Evolutionary conservation across 805 yeast species (phyloP).

Genomic region (Yamadazyma ubonensis): DNA sequence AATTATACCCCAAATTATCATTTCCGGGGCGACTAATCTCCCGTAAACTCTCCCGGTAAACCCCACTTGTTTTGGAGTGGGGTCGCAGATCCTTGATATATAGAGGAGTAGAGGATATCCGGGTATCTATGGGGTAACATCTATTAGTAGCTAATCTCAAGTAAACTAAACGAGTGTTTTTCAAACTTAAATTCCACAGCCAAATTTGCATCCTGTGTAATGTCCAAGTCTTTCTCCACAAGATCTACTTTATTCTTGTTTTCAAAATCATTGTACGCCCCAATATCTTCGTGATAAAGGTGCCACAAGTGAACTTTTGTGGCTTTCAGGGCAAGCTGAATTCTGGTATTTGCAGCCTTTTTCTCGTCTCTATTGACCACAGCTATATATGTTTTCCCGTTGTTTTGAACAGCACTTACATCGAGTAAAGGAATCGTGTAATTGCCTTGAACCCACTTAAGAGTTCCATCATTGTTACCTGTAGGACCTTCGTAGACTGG

Average conservation of each 20-base stretch:
- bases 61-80: too few relatives aligned
- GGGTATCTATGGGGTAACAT: not conserved
- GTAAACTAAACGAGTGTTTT: conserved; percentile 21
- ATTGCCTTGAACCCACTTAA: conserved; percentile 21
- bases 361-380: conserved; percentile 26
- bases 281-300: conserved; percentile 27
- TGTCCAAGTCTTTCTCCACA: conserved; percentile 27
- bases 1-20: too few relatives aligned
- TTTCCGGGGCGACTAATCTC: too few relatives aligned
- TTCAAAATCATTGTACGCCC: conserved; percentile 26
- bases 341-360: conserved; percentile 20
- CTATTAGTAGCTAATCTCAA: conserved; percentile 9
- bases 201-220: conserved; percentile 18
- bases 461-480: conserved; percentile 19
- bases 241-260: conserved; percentile 20
- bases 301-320: conserved; percentile 19
- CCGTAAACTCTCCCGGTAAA: too few relatives aligned
- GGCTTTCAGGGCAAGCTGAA: conserved; percentile 18
- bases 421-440: conserved; percentile 24
- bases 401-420: conserved; percentile 21
- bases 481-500: conserved; percentile 26
- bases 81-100: too few relatives aligned
- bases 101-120: too few relatives aligned
- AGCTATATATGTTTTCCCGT: conserved; percentile 24
- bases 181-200: conserved; percentile 16